A percentile compares a stretch with the other conserved stretches of the same genome.
Conservation (phyloP, 2,329 filamentous ascomycete genomes). For the Daldinia eschscholtzii region DNA sequence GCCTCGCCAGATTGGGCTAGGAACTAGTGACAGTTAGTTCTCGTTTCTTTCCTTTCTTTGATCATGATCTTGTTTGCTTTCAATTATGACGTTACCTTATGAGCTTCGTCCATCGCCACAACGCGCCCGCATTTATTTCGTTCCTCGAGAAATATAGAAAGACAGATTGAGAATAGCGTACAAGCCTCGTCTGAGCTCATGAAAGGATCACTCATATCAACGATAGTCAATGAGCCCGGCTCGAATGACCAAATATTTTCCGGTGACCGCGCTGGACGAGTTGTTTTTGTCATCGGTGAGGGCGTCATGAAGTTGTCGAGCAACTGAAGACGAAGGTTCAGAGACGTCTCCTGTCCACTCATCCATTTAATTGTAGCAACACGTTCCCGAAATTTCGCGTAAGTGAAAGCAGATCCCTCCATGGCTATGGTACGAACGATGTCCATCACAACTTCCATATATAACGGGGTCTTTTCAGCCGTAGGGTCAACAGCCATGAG, state of each 20-base stretch:
- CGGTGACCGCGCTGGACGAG: slow-evolving; percentile 19
- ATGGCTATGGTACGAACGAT: slow-evolving; percentile 64
- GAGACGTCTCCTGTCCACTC: slow-evolving; percentile 55
- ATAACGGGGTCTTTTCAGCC: slow-evolving; percentile 58
- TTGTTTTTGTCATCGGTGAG: slow-evolving; percentile 28
- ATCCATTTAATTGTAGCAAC: slow-evolving; percentile 52
- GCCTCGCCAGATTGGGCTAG: slow-evolving; percentile 37
- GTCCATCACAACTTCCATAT: slow-evolving; percentile 56
- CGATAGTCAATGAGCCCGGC: slow-evolving; percentile 65
- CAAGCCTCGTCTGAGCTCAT: slow-evolving; percentile 66
- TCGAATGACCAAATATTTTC: slow-evolving; percentile 47
- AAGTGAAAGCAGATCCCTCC: slow-evolving; percentile 56
- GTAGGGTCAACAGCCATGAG: slow-evolving; percentile 63
- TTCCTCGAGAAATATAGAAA: slow-evolving; percentile 63
- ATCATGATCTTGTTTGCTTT: not conserved
- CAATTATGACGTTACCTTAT: slow-evolving; percentile 60
- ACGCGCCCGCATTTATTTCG: slow-evolving; percentile 58
- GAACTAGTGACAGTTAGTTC: slow-evolving; percentile 34
- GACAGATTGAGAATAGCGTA: slow-evolving; percentile 67
- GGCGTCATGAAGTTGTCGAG: slow-evolving; percentile 64
- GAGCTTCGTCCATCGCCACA: slow-evolving; percentile 69
- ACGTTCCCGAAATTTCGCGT: slow-evolving; percentile 55
- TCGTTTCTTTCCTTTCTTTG: slow-evolving; percentile 4
- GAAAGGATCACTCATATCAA: slow-evolving; percentile 69
- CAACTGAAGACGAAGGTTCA: slow-evolving; percentile 62